phyloP scores from a whole-genome alignment of 139 green algal species.

The Micractinium sp. region DNA sequence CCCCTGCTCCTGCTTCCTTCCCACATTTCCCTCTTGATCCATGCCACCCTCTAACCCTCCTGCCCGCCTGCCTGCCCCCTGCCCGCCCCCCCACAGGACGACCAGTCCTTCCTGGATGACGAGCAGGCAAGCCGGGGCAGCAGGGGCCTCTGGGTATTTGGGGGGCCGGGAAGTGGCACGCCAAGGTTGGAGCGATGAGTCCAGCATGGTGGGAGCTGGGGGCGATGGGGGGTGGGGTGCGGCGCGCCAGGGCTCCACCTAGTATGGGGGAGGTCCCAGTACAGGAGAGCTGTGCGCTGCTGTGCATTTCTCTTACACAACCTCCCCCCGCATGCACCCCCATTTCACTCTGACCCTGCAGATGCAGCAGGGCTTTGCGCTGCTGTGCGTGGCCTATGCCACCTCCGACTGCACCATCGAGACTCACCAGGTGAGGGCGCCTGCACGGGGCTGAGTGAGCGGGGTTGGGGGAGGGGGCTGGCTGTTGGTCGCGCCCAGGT shows the following conservation, averaged over 20 bases:
- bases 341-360: not conserved
- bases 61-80: not conserved
- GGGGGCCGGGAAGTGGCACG: no score
- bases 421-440: not conserved
- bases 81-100: not conserved
- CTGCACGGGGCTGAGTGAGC: no score
- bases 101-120: slow-evolving; percentile 8
- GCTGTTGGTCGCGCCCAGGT: no score
- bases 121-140: not conserved
- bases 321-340: not conserved
- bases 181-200: no score
- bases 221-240: no score
- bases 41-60: no score
- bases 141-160: not conserved
- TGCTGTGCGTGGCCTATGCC: slow-evolving; percentile 94
- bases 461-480: no score
- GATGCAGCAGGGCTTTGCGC: slow-evolving; percentile 77
- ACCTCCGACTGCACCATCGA: slow-evolving; percentile 67
- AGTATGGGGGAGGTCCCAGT: not conserved
- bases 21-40: no score
- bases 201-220: no score
- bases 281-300: not conserved
- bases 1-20: no score
- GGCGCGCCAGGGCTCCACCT: no score
- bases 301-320: not conserved